Evolutionary conservation across 129 eudicot genomes (phyloP).

Genomic region (Kitagawia praeruptora): DNA sequence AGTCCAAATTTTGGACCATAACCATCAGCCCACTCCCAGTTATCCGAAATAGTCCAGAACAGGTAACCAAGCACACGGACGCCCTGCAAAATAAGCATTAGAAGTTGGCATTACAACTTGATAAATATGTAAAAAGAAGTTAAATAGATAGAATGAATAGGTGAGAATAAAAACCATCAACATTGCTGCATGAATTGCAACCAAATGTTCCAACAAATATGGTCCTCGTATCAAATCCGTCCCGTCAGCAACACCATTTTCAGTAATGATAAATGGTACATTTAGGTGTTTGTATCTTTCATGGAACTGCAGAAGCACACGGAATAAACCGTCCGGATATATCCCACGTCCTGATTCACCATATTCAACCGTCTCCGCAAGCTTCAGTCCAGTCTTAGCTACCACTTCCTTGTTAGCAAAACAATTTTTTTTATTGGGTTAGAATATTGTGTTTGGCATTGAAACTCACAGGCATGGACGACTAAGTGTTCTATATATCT

Average conservation of each 20-base stretch:
- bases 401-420: conserved; percentile 59
- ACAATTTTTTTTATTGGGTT: not conserved
- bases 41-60: conserved; percentile 97
- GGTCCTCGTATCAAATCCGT: conserved; percentile 89
- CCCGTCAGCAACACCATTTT: conserved; percentile 91
- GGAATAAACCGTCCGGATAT: conserved; percentile 91
- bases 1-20: conserved; percentile 97
- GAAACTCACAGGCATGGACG: not conserved
- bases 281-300: conserved; percentile 81
- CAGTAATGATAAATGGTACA: conserved; percentile 75
- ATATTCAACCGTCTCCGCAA: conserved; percentile 74
- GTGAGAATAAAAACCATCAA: conserved; percentile 43
- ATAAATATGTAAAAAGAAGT: not conserved
- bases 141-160: not conserved
- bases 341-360: conserved; percentile 98
- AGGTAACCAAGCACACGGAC: conserved; percentile 79
- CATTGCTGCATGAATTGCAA: conserved; percentile 91
- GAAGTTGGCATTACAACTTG: conserved; percentile 7
- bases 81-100: conserved; percentile 44
- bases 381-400: conserved; percentile 63
- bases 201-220: conserved; percentile 75
- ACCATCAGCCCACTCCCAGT: conserved; percentile 99
- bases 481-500: not conserved
- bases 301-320: conserved; percentile 68
- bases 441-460: not conserved